These are phyloP conservation scores for Pichia sp. DNA, from an alignment of 1,139 yeast genomes.

Conservation along the genomic window DNA sequence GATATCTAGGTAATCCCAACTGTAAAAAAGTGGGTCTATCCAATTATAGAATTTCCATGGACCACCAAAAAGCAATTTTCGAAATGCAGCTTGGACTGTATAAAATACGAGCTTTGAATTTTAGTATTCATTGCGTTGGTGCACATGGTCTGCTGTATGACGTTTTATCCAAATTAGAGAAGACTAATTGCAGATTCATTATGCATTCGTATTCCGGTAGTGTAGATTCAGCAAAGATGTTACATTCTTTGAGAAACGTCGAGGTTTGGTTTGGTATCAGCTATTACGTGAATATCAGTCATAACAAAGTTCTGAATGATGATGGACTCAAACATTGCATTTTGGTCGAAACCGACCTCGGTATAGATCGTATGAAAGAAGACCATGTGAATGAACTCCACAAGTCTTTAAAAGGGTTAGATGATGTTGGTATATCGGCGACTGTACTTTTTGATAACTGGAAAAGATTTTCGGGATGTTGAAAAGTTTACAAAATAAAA, in stretches of 20 bases:
- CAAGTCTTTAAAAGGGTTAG: neutral
- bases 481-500: neutral
- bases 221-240: conserved; percentile 48
- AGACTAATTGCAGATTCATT: conserved; percentile 34
- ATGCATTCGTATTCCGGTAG: conserved; percentile 89
- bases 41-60: conserved; percentile 36
- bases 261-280: conserved; percentile 52
- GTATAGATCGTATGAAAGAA: conserved; percentile 18
- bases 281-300: conserved; percentile 44
- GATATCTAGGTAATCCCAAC: conserved; percentile 38
- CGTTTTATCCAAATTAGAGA: no score
- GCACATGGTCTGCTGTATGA: conserved; percentile 51
- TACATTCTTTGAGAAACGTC: conserved; percentile 41
- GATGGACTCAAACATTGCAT: conserved; percentile 12
- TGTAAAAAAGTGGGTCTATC: conserved; percentile 9
- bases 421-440: neutral
- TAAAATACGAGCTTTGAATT: neutral
- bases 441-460: conserved; percentile 2
- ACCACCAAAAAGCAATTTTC: conserved; percentile 57
- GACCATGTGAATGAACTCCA: conserved; percentile 3
- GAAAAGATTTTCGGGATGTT: neutral
- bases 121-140: conserved; percentile 81
- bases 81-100: conserved; percentile 37
- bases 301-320: conserved; percentile 16
- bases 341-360: conserved; percentile 49